A percentile compares a stretch with the other conserved stretches of the same genome.
Evolutionary conservation across 1,284 basidiomycete genomes (phyloP).

Genomic region (Sphagnurus paluster): DNA sequence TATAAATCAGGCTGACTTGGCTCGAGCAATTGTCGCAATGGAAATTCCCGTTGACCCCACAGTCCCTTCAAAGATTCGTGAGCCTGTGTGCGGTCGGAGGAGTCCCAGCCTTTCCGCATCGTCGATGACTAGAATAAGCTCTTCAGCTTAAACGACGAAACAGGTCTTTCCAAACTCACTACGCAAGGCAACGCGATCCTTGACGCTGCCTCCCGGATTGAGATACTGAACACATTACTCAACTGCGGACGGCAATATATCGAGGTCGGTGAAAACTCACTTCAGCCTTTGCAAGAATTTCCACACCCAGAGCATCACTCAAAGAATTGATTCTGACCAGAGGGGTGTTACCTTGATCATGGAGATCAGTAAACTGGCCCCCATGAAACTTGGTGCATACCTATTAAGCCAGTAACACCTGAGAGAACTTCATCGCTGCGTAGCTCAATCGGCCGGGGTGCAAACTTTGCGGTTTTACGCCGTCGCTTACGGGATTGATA

Average conservation of each 20-base stretch:
- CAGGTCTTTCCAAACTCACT: slow-evolving; percentile 50
- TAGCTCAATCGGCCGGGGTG: slow-evolving; percentile 70
- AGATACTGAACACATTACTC: slow-evolving; percentile 59
- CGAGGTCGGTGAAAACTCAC: slow-evolving; percentile 34
- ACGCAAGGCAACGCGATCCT: slow-evolving; percentile 92
- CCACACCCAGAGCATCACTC: slow-evolving; percentile 88
- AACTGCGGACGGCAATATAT: not conserved
- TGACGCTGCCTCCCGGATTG: slow-evolving; percentile 97
- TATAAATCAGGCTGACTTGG: slow-evolving; percentile 56
- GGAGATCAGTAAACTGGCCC: slow-evolving; percentile 35
- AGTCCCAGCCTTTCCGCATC: slow-evolving; percentile 88
- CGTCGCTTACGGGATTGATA: slow-evolving; percentile 47
- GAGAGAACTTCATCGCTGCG: slow-evolving; percentile 72
- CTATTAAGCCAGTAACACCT: slow-evolving; percentile 83
- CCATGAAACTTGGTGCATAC: slow-evolving; percentile 60
- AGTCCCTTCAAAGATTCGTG: slow-evolving; percentile 96
- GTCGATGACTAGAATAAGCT: slow-evolving; percentile 72
- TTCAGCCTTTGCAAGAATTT: slow-evolving; percentile 96
- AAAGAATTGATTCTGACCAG: slow-evolving; percentile 90
- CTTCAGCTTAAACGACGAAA: not conserved
- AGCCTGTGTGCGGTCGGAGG: slow-evolving; percentile 85
- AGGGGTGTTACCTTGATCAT: slow-evolving; percentile 83
- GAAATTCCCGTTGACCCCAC: slow-evolving; percentile 98
- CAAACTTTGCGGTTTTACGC: slow-evolving; percentile 37
- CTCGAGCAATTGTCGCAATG: slow-evolving; percentile 88